Evolutionary conservation across 306 rosid species (phyloP).

Genomic region (Oxytropis ochrocephala): DNA sequence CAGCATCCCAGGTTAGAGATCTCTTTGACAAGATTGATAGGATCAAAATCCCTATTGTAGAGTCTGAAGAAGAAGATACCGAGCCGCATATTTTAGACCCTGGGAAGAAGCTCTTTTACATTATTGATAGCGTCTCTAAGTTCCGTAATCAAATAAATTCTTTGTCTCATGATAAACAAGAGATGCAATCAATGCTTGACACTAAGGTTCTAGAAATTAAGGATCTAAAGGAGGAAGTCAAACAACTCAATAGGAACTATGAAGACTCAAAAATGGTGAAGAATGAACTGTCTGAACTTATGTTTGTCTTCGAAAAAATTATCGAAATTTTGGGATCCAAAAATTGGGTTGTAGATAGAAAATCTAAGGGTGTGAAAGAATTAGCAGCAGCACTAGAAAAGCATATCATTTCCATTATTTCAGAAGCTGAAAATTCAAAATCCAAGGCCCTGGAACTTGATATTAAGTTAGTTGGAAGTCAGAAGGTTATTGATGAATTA

Average conservation of each 20-base stretch:
- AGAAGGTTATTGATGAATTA: constrained; percentile 68
- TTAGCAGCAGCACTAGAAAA: constrained; percentile 54
- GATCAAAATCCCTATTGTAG: constrained; percentile 37
- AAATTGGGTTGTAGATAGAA: constrained; percentile 43
- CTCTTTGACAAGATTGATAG: constrained; percentile 56
- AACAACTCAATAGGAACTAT: constrained; percentile 32
- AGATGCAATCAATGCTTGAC: constrained; percentile 47
- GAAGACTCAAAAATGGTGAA: constrained; percentile 52
- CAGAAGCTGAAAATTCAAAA: constrained; percentile 69
- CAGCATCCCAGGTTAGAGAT: constrained; percentile 56
- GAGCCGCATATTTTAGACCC: constrained; percentile 42
- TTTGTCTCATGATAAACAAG: constrained; percentile 53
- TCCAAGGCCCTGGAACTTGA: constrained; percentile 67
- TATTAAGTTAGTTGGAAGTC: constrained; percentile 56
- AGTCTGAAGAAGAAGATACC: constrained; percentile 35
- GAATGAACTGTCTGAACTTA: constrained; percentile 53
- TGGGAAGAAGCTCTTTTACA: constrained; percentile 56
- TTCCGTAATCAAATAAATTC: constrained; percentile 47
- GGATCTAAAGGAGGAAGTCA: constrained; percentile 59
- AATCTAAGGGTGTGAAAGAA: constrained; percentile 46
- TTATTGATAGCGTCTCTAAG: constrained; percentile 47
- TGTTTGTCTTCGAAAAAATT: constrained; percentile 50
- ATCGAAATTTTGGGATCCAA: constrained; percentile 46
- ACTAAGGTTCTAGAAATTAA: constrained; percentile 49
- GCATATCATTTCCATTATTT: constrained; percentile 42